These are phyloP conservation scores for Phytophthora agathidicida DNA, from an alignment of 352 stramenopile genomes.

Conservation along the genomic window DNA sequence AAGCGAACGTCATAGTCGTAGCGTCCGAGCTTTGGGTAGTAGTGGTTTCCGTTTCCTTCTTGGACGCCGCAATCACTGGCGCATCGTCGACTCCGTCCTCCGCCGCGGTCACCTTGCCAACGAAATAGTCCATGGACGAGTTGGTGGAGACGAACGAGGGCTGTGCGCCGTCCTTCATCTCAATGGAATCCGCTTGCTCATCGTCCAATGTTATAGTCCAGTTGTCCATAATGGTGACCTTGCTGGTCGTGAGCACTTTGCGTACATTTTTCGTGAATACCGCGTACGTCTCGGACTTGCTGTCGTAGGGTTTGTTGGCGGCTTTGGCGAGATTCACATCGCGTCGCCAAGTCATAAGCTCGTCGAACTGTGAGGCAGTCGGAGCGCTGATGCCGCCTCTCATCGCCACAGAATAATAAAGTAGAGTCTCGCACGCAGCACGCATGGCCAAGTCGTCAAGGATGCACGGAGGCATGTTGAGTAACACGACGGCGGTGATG, in stretches of 20 bases:
- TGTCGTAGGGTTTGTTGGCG: slow-evolving; percentile 52
- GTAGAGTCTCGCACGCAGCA: slow-evolving; percentile 64
- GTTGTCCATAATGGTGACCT: slow-evolving; percentile 51
- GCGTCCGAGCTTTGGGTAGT: slow-evolving; percentile 19
- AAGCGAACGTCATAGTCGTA: background rate
- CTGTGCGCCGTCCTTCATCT: slow-evolving; percentile 36
- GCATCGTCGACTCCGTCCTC: slow-evolving; percentile 21
- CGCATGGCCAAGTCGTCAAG: slow-evolving; percentile 54
- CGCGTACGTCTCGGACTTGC: slow-evolving; percentile 48
- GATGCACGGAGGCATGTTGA: slow-evolving; percentile 55
- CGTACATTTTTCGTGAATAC: slow-evolving; percentile 55
- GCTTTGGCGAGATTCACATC: slow-evolving; percentile 57
- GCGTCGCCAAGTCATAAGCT: slow-evolving; percentile 63
- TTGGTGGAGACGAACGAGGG: slow-evolving; percentile 41
- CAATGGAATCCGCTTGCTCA: slow-evolving; percentile 26
- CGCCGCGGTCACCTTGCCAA: slow-evolving; percentile 31
- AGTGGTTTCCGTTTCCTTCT: too few species aligned
- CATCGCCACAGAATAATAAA: slow-evolving; percentile 65
- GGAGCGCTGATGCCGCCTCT: slow-evolving; percentile 30
- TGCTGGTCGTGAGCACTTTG: slow-evolving; percentile 37
- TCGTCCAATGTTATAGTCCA: slow-evolving; percentile 42
- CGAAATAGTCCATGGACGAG: slow-evolving; percentile 36
- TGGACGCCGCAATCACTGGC: slow-evolving; percentile 5
- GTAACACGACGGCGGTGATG: slow-evolving; percentile 48
- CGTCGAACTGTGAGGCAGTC: slow-evolving; percentile 43